Evolutionary conservation across 129 eudicot species (phyloP), one percentile per base, ranked within the genome.

Genomic region (Pulicaria dysenterica): DNA sequence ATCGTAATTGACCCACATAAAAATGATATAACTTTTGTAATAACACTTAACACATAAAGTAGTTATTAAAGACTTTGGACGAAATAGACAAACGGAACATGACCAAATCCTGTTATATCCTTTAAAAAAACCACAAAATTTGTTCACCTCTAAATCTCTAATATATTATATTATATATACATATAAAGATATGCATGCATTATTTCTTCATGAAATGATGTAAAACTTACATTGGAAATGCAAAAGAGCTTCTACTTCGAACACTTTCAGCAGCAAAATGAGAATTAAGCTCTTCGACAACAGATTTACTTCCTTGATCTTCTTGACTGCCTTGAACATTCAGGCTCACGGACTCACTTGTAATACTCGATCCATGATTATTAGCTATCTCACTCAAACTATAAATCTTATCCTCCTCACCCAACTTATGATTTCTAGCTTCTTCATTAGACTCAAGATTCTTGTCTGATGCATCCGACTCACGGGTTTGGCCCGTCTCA

Each of bases 141-240:
- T 58, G 8, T 12, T 24, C 16, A 58, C 43, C 42, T 58, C 16
- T 36, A 34, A n/a, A n/a, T n/a, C n/a, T n/a, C n/a, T n/a, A n/a
- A n/a, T n/a, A n/a, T n/a, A n/a, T n/a, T n/a, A n/a, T n/a, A n/a
- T n/a, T n/a, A 4, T 34, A 57, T 3, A 37, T 36, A 66, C 55
- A 12, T 45, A 8, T 16, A 17, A 16, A 10, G 3, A 9, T 65
- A 47, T 19, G 56, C 10, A 44, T 42, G 71, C 71, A 5, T 16
- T 4, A 47, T 65, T 65, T 61, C 31, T 61, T 61, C 19, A 61
- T 61, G 40, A 24, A 13, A 59, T 5, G 64, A 2, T 11, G 41
- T 58, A 34, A 11, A 55, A 65, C 79, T 85, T 84, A 90, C 96
- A 76, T 16, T 43, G 88, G 87, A 81, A 87, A 89, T 58, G 88